Evolutionary conservation across 2,329 filamentous ascomycete genomes (phyloP).

Genomic region (Ampelomyces quisqualis): DNA sequence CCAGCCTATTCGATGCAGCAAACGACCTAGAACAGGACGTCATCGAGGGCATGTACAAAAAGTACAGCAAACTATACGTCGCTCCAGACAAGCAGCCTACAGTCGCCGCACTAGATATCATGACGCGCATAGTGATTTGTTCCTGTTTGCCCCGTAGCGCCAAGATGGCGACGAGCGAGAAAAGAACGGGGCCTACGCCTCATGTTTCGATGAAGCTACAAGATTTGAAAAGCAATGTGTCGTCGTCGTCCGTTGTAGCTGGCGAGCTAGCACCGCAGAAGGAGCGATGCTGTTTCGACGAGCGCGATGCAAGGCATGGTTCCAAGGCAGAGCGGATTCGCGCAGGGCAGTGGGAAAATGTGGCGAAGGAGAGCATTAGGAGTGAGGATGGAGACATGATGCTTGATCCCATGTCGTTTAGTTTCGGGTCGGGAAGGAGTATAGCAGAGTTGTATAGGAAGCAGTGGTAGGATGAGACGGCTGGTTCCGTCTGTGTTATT

Average conservation of each 20-base stretch:
- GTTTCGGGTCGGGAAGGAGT: neutral
- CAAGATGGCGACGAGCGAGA: too few species aligned
- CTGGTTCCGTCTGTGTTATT: too few species aligned
- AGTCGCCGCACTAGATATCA: slow-evolving; percentile 1
- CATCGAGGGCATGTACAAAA: neutral
- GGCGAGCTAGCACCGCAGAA: too few species aligned
- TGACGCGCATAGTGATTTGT: neutral
- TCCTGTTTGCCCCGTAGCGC: neutral
- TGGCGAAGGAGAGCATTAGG: neutral
- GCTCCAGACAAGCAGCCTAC: slow-evolving; percentile 1
- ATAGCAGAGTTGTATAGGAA: slow-evolving; percentile 3
- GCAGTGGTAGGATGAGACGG: neutral
- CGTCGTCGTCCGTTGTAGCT: too few species aligned
- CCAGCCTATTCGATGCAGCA: neutral
- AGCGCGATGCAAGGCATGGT: too few species aligned
- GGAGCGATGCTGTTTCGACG: too few species aligned
- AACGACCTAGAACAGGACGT: neutral
- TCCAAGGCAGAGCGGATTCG: neutral
- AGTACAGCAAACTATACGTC: slow-evolving; percentile 1
- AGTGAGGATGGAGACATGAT: neutral
- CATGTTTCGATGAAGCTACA: neutral
- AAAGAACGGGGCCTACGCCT: too few species aligned
- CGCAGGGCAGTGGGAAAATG: neutral
- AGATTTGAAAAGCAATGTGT: too few species aligned
- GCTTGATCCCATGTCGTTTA: slow-evolving; percentile 3